phyloP scores from a whole-genome alignment of 306 rosid genomes.

The Acacia confusa region DNA sequence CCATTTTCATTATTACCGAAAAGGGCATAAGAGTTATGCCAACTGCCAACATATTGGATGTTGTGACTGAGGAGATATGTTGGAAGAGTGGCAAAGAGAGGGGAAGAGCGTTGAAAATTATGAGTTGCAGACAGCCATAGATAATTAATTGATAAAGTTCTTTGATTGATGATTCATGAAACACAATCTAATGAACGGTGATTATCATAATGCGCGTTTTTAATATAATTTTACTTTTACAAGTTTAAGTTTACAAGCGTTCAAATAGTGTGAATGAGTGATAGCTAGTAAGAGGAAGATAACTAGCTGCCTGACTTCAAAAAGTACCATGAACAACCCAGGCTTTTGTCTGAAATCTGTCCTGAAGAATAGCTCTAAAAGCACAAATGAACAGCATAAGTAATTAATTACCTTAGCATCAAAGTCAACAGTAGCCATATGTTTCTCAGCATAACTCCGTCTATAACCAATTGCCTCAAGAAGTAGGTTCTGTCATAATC shows the following conservation, averaged over 20 bases:
- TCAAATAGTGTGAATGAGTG: background rate
- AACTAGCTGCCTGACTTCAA: background rate
- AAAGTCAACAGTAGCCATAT: conserved; percentile 64
- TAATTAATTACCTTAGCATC: conserved; percentile 73
- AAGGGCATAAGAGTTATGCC: background rate
- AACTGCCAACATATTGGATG: background rate
- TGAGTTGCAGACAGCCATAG: background rate
- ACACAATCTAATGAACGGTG: background rate
- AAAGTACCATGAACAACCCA: background rate
- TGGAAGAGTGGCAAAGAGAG: background rate
- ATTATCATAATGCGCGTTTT: background rate
- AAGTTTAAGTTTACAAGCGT: background rate
- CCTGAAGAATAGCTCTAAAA: background rate
- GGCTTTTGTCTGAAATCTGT: background rate
- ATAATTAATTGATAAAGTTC: background rate
- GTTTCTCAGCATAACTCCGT: conserved; percentile 52
- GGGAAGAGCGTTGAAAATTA: background rate
- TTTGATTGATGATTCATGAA: background rate
- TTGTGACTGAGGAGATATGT: background rate
- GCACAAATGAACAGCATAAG: conserved; percentile 12
- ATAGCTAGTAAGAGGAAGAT: conserved; percentile 1
- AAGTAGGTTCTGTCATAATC: conserved; percentile 60
- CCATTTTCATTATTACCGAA: background rate
- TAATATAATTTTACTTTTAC: background rate
- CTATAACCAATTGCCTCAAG: conserved; percentile 59